Conservation (phyloP, 176 grass and related monocot genomes). For the Panicum miliaceum region DNA sequence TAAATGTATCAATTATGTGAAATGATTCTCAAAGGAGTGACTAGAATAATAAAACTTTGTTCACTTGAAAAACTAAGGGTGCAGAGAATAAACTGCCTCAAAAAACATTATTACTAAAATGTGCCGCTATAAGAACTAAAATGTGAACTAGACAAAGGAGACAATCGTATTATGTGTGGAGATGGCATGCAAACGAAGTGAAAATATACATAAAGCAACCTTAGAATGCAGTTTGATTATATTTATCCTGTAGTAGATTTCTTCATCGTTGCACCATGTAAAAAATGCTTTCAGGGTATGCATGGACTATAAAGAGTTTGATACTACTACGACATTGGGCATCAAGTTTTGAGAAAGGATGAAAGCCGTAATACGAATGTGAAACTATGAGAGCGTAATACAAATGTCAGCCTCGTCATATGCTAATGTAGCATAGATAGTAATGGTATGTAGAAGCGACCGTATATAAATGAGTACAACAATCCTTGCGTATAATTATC, state of each 20-base stretch:
- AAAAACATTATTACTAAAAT: not conserved
- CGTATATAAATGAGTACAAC: not conserved
- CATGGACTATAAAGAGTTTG: not conserved
- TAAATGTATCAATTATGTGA: not conserved
- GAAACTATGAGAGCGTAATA: too few species aligned
- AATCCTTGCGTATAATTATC: too few species aligned
- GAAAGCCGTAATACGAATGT: not conserved
- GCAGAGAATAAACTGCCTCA: not conserved
- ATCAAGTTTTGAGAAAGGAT: not conserved
- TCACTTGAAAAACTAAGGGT: not conserved
- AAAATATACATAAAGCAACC: not conserved
- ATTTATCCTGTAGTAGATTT: not conserved
- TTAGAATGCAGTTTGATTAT: not conserved
- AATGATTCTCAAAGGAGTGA: not conserved
- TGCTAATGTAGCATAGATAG: not conserved
- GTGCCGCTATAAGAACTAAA: not conserved
- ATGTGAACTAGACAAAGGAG: not conserved
- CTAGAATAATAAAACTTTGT: not conserved
- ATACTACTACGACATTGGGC: not conserved
- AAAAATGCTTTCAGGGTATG: not conserved
- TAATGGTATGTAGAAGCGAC: not conserved
- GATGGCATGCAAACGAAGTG: not conserved
- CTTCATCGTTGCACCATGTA: too few species aligned
- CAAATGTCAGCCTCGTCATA: not conserved
- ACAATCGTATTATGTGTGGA: not conserved